Evolutionary conservation across 371 early-diverging fungal species (phyloP).

Genomic region (Mortierella sp.): DNA sequence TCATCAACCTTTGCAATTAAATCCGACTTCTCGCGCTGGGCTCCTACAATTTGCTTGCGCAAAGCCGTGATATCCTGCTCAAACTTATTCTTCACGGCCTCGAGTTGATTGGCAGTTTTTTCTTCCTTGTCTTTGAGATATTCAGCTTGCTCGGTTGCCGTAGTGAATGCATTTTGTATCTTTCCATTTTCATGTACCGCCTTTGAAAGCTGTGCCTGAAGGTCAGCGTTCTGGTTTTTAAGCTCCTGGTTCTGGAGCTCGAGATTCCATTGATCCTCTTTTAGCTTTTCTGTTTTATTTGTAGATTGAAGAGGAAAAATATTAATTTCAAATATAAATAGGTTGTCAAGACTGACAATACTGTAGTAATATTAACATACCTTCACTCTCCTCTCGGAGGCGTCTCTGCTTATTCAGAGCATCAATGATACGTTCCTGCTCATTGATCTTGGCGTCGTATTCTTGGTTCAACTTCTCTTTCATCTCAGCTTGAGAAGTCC

Average conservation of each 20-base stretch:
- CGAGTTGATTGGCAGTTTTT: constrained; percentile 66
- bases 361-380: constrained; percentile 41
- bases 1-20: constrained; percentile 70
- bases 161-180: constrained; percentile 65
- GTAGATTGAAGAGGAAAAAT: constrained; percentile 1
- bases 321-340: background rate
- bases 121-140: constrained; percentile 75
- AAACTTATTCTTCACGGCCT: constrained; percentile 67
- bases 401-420: constrained; percentile 72
- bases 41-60: constrained; percentile 68
- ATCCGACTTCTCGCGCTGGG: constrained; percentile 78
- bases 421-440: constrained; percentile 73
- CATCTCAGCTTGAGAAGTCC: constrained; percentile 55
- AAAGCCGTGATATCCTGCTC: constrained; percentile 76
- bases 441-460: constrained; percentile 73
- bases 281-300: constrained; percentile 61
- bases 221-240: constrained; percentile 64
- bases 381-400: constrained; percentile 72
- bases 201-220: constrained; percentile 68
- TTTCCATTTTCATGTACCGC: constrained; percentile 69
- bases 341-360: background rate
- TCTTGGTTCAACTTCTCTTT: constrained; percentile 75
- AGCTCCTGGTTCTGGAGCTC: constrained; percentile 72
- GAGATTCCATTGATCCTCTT: constrained; percentile 74
- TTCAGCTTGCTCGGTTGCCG: constrained; percentile 71